Conservation (phyloP, 2,329 filamentous ascomycete genomes). For the Trichoderma lentiforme region DNA sequence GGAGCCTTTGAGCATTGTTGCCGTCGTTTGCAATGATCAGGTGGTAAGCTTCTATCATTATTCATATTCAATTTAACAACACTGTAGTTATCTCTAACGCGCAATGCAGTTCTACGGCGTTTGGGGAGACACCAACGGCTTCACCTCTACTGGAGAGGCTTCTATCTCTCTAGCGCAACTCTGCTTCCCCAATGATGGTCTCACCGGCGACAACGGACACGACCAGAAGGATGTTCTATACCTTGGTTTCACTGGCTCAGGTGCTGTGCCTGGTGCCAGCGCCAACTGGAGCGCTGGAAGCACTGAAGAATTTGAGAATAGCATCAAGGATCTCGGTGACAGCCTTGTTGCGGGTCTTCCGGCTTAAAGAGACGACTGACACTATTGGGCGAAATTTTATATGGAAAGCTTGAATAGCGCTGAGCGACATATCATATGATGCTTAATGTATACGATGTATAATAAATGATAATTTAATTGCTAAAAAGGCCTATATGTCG, state of each 20-base stretch:
- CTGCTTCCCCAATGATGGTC: constrained; percentile 44
- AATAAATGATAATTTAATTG: background rate
- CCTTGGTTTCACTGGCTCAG: constrained; percentile 50
- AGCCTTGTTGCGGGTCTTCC: constrained; percentile 35
- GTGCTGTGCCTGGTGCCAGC: constrained; percentile 22
- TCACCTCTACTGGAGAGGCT: constrained; percentile 45
- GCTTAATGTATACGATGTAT: background rate
- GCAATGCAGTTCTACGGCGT: constrained; percentile 41
- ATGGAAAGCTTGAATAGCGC: background rate
- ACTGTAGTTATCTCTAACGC: background rate
- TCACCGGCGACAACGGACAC: constrained; percentile 52
- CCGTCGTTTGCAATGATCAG: constrained; percentile 16
- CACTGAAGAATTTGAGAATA: constrained; percentile 45
- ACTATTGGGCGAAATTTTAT: background rate
- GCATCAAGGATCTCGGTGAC: constrained; percentile 46
- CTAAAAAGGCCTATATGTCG: background rate
- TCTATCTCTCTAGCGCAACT: constrained; percentile 49
- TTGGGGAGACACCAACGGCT: constrained; percentile 57
- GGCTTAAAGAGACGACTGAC: background rate
- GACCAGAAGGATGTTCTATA: constrained; percentile 52
- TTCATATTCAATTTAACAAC: background rate
- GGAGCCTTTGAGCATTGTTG: constrained; percentile 12
- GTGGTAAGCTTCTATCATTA: background rate
- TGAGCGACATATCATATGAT: background rate
- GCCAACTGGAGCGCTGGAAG: constrained; percentile 49